These are phyloP conservation scores for Verticillium zaregamsianum DNA, from an alignment of 2,329 filamentous ascomycete genomes.

Conservation along the genomic window DNA sequence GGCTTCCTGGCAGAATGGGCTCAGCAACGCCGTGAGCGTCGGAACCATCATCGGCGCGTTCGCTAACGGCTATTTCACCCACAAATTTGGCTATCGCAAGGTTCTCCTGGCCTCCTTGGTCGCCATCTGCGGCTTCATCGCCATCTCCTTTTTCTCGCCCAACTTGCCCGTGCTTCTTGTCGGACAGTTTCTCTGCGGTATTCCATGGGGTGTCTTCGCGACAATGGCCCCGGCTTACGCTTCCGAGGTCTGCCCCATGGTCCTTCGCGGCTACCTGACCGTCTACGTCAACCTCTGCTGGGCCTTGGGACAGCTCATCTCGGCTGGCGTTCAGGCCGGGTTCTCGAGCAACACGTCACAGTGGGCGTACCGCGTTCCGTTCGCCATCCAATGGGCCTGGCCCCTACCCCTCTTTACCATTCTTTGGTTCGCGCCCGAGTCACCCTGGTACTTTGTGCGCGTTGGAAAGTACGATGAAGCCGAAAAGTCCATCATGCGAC, in stretches of 20 bases:
- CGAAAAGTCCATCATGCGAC: conserved; percentile 1
- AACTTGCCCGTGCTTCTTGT: conserved; percentile 31
- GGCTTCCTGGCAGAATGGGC: conserved; percentile 44
- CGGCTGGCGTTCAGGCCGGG: conserved; percentile 30
- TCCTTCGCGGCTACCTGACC: conserved; percentile 39
- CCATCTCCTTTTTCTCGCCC: conserved; percentile 40
- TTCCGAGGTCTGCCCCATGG: conserved; percentile 33
- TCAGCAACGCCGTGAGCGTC: conserved; percentile 37
- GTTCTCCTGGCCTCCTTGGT: conserved; percentile 38
- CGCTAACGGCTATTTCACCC: conserved; percentile 39
- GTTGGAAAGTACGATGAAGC: conserved; percentile 1
- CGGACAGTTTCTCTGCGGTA: conserved; percentile 39
- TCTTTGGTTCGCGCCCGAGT: conserved; percentile 7
- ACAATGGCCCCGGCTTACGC: conserved; percentile 43
- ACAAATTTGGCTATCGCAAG: conserved; percentile 36
- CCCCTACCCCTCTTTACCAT: conserved; percentile 11
- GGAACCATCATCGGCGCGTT: conserved; percentile 45
- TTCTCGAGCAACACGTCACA: conserved; percentile 7
- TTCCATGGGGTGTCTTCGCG: conserved; percentile 41
- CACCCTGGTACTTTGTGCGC: conserved; percentile 4
- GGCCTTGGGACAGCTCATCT: conserved; percentile 40
- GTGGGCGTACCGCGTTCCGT: conserved; percentile 21
- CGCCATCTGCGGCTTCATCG: conserved; percentile 35
- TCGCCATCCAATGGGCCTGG: conserved; percentile 20
- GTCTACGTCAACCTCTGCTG: conserved; percentile 43